Conservation (phyloP, 345 rosid genomes). For the Pugionium dolabratum region DNA sequence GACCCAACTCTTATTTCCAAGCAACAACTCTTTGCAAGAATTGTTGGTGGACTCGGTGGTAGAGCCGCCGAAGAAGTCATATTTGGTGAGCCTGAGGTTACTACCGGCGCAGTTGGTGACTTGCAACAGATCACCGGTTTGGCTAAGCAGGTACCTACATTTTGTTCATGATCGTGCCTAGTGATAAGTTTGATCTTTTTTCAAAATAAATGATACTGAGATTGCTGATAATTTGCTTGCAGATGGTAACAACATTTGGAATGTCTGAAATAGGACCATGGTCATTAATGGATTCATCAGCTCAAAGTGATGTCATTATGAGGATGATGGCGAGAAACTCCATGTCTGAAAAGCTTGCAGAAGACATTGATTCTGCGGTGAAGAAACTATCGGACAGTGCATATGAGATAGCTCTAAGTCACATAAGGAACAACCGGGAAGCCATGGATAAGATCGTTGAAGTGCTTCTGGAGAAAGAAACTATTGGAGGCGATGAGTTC, state of each 20-base stretch:
- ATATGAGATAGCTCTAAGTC: conserved; percentile 73
- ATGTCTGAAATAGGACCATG: conserved; percentile 99
- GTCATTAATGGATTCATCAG: conserved; percentile 87
- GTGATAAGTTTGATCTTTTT: no score
- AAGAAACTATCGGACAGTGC: conserved; percentile 85
- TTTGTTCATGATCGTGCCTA: no score
- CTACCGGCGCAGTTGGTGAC: conserved; percentile 97
- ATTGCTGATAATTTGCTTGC: conserved; percentile 37
- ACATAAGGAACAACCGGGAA: no score
- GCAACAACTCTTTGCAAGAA: conserved; percentile 97
- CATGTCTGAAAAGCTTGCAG: conserved; percentile 97
- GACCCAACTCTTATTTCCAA: conserved; percentile 92
- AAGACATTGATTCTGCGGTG: conserved; percentile 80
- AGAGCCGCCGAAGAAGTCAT: conserved; percentile 98
- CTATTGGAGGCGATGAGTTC: no score
- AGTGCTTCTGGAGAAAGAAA: no score
- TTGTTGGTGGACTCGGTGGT: conserved; percentile 97
- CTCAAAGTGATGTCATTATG: conserved; percentile 91
- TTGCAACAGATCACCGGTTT: conserved; percentile 93
- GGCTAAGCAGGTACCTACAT: conserved; percentile 76
- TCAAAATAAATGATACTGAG: no score
- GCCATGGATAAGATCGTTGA: no score
- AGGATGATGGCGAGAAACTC: conserved; percentile 99
- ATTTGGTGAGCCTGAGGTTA: conserved; percentile 94
- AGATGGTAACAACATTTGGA: conserved; percentile 98